phyloP scores from a whole-genome alignment of 371 early-diverging fungal genomes.

The Rhizopus arrhizus region DNA sequence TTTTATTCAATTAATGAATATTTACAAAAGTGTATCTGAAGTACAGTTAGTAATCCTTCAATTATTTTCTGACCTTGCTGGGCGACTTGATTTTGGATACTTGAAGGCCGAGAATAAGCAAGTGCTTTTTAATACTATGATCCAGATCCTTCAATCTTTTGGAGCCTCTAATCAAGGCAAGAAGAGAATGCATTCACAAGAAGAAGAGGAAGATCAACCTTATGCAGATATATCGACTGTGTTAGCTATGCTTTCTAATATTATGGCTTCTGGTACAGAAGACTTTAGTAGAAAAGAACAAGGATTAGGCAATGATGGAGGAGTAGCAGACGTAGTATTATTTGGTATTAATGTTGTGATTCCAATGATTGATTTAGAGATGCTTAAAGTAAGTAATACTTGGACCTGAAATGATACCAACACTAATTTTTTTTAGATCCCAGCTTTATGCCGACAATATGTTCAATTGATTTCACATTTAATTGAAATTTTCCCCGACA shows the following conservation, averaged over 20 bases:
- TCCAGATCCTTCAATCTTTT: conserved; percentile 54
- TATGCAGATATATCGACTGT: conserved; percentile 70
- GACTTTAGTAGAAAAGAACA: conserved; percentile 45
- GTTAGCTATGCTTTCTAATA: conserved; percentile 60
- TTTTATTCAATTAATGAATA: conserved; percentile 64
- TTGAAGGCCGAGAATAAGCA: conserved; percentile 47
- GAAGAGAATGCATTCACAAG: conserved; percentile 52
- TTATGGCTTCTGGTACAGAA: conserved; percentile 64
- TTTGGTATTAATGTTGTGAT: conserved; percentile 69
- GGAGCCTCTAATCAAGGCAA: conserved; percentile 59
- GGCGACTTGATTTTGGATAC: conserved; percentile 52
- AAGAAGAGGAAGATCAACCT: conserved; percentile 68
- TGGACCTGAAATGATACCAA: neutral
- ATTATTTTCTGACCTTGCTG: conserved; percentile 59
- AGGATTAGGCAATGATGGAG: neutral
- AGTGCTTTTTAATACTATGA: conserved; percentile 48
- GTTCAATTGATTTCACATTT: conserved; percentile 67
- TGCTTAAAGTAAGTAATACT: conserved; percentile 62
- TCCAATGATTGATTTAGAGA: conserved; percentile 71
- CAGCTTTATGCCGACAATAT: conserved; percentile 69
- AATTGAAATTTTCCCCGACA: conserved; percentile 70
- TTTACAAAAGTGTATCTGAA: conserved; percentile 67
- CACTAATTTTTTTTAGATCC: conserved; percentile 49
- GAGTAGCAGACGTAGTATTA: conserved; percentile 69
- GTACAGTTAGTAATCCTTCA: conserved; percentile 66